phyloP scores from a whole-genome alignment of 2,329 filamentous ascomycete genomes.

The Cladophialophora exuberans region DNA sequence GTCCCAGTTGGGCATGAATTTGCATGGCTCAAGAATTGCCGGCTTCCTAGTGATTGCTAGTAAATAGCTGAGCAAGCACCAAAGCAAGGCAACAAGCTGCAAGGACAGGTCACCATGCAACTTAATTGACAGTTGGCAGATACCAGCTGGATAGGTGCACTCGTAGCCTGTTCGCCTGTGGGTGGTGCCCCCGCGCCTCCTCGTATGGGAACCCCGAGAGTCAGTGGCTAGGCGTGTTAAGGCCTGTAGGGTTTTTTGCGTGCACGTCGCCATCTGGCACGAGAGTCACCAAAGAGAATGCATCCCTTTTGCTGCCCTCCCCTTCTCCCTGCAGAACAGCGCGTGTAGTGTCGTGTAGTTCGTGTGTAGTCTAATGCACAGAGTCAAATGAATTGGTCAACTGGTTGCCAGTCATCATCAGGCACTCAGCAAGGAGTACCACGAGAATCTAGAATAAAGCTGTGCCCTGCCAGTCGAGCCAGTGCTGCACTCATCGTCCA shows the following conservation, averaged over 20 bases:
- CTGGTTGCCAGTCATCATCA: conserved; percentile 6
- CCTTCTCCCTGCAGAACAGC: not conserved
- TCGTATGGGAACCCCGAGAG: not conserved
- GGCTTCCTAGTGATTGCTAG: not conserved
- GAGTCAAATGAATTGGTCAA: conserved; percentile 10
- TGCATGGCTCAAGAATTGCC: not conserved
- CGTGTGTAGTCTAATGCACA: no score
- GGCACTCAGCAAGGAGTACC: conserved; percentile 9
- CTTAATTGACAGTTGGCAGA: conserved; percentile 13
- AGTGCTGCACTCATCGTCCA: conserved; percentile 1
- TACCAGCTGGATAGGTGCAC: conserved; percentile 3
- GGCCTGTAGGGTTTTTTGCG: not conserved
- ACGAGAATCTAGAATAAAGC: conserved; percentile 7
- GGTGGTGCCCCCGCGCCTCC: not conserved
- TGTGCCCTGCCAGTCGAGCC: conserved; percentile 1
- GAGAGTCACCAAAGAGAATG: not conserved
- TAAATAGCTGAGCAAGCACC: conserved; percentile 5
- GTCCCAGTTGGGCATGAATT: not conserved
- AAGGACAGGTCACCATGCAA: conserved; percentile 11
- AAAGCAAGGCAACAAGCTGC: conserved; percentile 6
- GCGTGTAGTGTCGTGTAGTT: no score
- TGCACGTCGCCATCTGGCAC: conserved; percentile 8
- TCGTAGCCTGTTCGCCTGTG: not conserved
- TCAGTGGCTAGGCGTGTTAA: not conserved
- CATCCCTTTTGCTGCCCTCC: conserved; percentile 9